A percentile compares a stretch with the other conserved stretches of the same genome.
Evolutionary conservation across 768 basidiomycete genomes (phyloP).

Genomic region (Erythrobasidium yunnanense): DNA sequence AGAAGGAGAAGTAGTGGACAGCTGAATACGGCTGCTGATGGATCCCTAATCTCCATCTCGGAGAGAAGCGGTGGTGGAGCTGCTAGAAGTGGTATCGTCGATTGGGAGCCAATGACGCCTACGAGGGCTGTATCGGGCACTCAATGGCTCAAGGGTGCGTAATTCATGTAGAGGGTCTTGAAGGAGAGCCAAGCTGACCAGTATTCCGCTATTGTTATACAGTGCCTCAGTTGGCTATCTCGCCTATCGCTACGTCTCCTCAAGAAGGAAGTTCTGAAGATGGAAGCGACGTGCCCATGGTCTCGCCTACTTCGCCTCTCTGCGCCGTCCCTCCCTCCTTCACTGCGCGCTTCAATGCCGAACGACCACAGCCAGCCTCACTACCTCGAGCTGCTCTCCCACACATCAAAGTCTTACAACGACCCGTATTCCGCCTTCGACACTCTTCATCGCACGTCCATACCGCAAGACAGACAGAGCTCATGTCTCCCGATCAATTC

Average conservation of each 20-base stretch:
- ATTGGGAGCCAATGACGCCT: conserved; percentile 39
- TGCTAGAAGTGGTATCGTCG: background rate
- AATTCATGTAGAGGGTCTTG: too few species aligned
- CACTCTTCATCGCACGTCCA: conserved; percentile 25
- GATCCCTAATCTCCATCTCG: background rate
- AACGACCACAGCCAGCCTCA: background rate
- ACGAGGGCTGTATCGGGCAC: conserved; percentile 29
- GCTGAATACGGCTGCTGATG: background rate
- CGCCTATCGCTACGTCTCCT: background rate
- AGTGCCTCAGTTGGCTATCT: background rate
- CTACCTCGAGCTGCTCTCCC: background rate
- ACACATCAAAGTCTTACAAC: background rate
- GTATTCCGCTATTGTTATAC: background rate
- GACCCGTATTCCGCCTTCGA: conserved; percentile 21
- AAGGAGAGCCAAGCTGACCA: background rate
- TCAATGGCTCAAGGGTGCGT: conserved; percentile 16
- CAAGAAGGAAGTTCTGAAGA: background rate
- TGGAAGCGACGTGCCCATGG: background rate
- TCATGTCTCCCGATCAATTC: conserved; percentile 46
- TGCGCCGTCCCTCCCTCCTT: conserved; percentile 1
- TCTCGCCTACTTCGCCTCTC: conserved; percentile 4
- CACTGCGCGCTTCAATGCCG: background rate
- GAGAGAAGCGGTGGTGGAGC: conserved; percentile 23
- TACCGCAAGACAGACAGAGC: conserved; percentile 5
- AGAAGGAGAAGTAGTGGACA: conserved; percentile 27